phyloP scores from a whole-genome alignment of 2,329 filamentous ascomycete genomes.

The Pseudogymnoascus sp. region DNA sequence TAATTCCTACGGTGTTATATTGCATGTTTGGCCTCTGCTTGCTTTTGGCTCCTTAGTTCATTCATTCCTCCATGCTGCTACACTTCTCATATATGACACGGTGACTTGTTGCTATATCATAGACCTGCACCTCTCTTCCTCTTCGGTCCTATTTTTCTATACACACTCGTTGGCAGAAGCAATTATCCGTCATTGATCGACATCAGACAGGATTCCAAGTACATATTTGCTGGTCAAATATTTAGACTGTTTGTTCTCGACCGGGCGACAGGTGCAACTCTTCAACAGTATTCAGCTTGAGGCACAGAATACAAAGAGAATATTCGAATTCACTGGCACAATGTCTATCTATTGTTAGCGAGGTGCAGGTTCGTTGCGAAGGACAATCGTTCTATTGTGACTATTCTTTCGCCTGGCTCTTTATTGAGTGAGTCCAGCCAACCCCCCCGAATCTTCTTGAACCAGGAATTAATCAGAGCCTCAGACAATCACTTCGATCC shows the following conservation, averaged over 20 bases:
- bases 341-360: neutral
- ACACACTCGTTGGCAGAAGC: neutral
- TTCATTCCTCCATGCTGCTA: neutral
- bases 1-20: neutral
- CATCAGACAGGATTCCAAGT: neutral
- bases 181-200: neutral
- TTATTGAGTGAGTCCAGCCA: neutral
- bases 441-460: slow-evolving; percentile 1
- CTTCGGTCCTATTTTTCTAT: neutral
- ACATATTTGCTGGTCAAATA: slow-evolving; percentile 1
- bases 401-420: neutral
- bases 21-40: neutral
- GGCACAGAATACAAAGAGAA: neutral
- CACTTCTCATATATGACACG: neutral
- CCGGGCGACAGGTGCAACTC: neutral
- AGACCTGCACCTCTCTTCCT: neutral
- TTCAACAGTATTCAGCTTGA: neutral
- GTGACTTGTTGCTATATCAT: slow-evolving; percentile 1
- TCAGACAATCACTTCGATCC: neutral
- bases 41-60: neutral
- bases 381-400: neutral
- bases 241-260: neutral
- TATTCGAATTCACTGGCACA: neutral
- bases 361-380: neutral
- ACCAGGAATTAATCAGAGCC: neutral